These are phyloP conservation scores for Cyberlindnera mrakii DNA, from an alignment of 805 yeast genomes.

Conservation along the genomic window DNA sequence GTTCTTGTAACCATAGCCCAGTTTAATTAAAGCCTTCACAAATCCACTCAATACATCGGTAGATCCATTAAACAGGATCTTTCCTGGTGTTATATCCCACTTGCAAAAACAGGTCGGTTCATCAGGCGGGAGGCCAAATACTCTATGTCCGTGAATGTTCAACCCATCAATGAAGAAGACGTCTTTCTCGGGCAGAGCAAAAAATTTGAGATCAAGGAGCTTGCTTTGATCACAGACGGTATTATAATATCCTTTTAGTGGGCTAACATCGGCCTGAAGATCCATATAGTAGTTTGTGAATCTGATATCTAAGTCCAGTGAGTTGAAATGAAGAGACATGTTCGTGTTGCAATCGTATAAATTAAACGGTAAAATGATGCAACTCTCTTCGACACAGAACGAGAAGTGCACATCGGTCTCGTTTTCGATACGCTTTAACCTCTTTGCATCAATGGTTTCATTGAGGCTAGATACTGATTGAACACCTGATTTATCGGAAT, in stretches of 20 bases:
- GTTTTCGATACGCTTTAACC: slow-evolving; percentile 46
- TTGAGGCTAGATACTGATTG: background rate
- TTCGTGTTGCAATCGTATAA: slow-evolving; percentile 61
- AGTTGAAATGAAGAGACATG: slow-evolving; percentile 55
- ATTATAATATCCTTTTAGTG: slow-evolving; percentile 35
- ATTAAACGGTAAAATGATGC: slow-evolving; percentile 65
- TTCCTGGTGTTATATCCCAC: slow-evolving; percentile 79
- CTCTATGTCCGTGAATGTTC: slow-evolving; percentile 76
- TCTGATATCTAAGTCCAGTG: slow-evolving; percentile 72
- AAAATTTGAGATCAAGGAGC: slow-evolving; percentile 11
- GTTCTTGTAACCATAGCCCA: slow-evolving; percentile 64
- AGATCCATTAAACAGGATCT: slow-evolving; percentile 45
- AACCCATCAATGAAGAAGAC: slow-evolving; percentile 55
- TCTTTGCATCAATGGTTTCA: slow-evolving; percentile 1
- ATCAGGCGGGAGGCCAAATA: slow-evolving; percentile 87
- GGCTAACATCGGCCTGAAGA: slow-evolving; percentile 66
- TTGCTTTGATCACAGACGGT: slow-evolving; percentile 7
- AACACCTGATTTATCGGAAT: background rate
- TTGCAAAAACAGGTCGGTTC: slow-evolving; percentile 86
- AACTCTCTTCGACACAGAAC: slow-evolving; percentile 64
- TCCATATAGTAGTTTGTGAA: slow-evolving; percentile 94
- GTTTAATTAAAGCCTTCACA: slow-evolving; percentile 34
- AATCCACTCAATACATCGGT: slow-evolving; percentile 41
- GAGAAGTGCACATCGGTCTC: slow-evolving; percentile 75
- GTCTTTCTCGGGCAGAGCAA: slow-evolving; percentile 5